Evolutionary conservation across 805 yeast species (phyloP).

Genomic region (Yamadazyma laniorum): DNA sequence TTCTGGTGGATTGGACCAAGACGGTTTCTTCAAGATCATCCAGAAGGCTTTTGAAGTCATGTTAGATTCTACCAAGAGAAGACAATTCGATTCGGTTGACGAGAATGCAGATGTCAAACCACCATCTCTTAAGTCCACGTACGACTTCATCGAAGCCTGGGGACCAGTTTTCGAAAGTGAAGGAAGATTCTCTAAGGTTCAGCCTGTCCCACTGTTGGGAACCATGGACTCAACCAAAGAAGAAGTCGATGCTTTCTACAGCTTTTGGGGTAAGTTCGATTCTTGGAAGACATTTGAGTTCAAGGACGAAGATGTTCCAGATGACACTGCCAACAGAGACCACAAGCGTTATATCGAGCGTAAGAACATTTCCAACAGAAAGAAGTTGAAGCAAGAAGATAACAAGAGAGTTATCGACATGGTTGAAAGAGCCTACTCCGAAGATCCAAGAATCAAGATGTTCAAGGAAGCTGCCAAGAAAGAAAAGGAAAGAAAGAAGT

Average conservation of each 20-base stretch:
- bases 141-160: constrained; percentile 91
- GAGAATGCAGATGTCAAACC: constrained; percentile 80
- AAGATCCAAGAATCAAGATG: constrained; percentile 91
- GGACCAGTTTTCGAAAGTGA: constrained; percentile 88
- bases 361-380: constrained; percentile 94
- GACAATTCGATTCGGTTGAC: constrained; percentile 95
- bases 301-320: constrained; percentile 98
- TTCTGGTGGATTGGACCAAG: constrained; percentile 82
- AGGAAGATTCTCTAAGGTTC: constrained; percentile 86
- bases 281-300: constrained; percentile 99
- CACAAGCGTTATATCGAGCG: constrained; percentile 98
- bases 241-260: constrained; percentile 86
- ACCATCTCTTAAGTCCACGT: constrained; percentile 62
- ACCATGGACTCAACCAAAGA: constrained; percentile 61
- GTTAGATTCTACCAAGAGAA: constrained; percentile 82
- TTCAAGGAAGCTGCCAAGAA: constrained; percentile 94
- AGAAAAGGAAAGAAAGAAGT: constrained; percentile 90
- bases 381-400: constrained; percentile 97
- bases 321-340: constrained; percentile 98
- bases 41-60: constrained; percentile 94
- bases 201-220: constrained; percentile 87
- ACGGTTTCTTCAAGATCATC: constrained; percentile 95
- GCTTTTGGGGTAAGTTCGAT: constrained; percentile 91
- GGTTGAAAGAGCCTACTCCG: constrained; percentile 82
- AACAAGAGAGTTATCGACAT: constrained; percentile 82